Conservation (phyloP, 2,329 filamentous ascomycete species). For the Xylaria hypoxylon region DNA sequence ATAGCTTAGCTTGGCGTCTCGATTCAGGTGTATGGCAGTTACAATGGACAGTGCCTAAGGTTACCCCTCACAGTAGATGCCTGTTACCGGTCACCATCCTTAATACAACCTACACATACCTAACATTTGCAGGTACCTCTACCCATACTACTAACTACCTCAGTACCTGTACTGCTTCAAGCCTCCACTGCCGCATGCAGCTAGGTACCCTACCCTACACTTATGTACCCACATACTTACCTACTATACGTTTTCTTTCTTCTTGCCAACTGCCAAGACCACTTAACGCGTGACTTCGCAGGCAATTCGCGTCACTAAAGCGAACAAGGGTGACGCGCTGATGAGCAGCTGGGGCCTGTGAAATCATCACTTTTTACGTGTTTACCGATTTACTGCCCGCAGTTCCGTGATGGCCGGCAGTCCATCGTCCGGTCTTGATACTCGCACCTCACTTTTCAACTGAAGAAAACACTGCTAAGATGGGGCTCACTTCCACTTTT, state of each 20-base stretch:
- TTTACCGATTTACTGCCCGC: neutral
- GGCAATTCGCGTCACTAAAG: conserved; percentile 46
- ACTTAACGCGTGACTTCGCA: conserved; percentile 53
- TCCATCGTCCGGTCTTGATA: conserved; percentile 38
- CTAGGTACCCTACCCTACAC: neutral
- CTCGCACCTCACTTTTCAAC: conserved; percentile 37
- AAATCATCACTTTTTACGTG: conserved; percentile 46
- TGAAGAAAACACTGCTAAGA: conserved; percentile 38
- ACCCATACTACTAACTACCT: too few relatives aligned
- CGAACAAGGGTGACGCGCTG: conserved; percentile 46
- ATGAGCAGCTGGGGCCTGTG: conserved; percentile 39
- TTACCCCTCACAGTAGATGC: too few relatives aligned
- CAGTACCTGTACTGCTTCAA: too few relatives aligned
- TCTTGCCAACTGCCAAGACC: conserved; percentile 29
- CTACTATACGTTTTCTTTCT: too few relatives aligned
- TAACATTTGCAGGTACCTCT: too few relatives aligned
- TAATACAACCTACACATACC: too few relatives aligned
- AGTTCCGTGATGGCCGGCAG: conserved; percentile 38
- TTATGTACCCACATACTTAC: neutral
- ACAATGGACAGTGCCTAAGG: too few relatives aligned
- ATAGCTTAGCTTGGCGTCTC: too few relatives aligned
- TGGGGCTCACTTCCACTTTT: conserved; percentile 46
- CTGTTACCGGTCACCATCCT: too few relatives aligned
- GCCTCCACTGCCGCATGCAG: conserved; percentile 11
- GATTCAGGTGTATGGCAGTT: too few relatives aligned